These are phyloP conservation scores for Beta corolliflora DNA, from an alignment of 179 eudicot species.

Conservation along the genomic window DNA sequence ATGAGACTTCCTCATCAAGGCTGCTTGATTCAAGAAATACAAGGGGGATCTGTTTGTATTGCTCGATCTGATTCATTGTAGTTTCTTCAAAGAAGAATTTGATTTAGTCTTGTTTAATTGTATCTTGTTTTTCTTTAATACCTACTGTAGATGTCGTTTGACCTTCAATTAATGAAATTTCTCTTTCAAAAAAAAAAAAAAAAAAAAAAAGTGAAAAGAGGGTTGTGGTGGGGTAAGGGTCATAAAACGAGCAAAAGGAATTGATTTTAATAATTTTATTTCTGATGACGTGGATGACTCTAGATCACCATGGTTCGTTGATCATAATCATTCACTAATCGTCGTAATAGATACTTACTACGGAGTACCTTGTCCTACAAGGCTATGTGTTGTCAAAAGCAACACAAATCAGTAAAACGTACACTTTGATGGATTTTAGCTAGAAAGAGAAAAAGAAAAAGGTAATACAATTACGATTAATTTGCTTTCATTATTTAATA, in stretches of 20 bases:
- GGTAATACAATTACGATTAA: background rate
- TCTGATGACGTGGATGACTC: slow-evolving; percentile 11
- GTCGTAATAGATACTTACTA: slow-evolving; percentile 2
- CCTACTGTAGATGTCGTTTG: too few species aligned
- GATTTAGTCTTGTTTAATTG: too few species aligned
- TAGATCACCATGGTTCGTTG: background rate
- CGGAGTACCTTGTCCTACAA: slow-evolving; percentile 16
- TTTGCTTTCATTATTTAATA: background rate
- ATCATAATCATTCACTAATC: slow-evolving; percentile 16
- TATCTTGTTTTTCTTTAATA: too few species aligned
- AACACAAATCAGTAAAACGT: background rate
- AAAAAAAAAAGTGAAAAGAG: background rate
- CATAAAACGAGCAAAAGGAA: background rate
- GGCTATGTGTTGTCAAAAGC: slow-evolving; percentile 21
- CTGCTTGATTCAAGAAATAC: too few species aligned
- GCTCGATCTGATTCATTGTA: too few species aligned
- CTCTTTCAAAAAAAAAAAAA: too few species aligned
- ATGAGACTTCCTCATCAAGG: too few species aligned
- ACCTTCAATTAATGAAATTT: too few species aligned
- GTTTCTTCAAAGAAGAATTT: too few species aligned
- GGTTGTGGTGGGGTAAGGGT: background rate
- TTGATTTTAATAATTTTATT: slow-evolving; percentile 9
- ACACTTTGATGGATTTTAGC: background rate
- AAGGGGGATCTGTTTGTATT: too few species aligned
- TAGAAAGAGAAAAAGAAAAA: background rate